A percentile compares a stretch with the other conserved stretches of the same genome.
Evolutionary conservation across 2,329 filamentous ascomycete species (phyloP).

Genomic region (Hymenoscyphus repandus): DNA sequence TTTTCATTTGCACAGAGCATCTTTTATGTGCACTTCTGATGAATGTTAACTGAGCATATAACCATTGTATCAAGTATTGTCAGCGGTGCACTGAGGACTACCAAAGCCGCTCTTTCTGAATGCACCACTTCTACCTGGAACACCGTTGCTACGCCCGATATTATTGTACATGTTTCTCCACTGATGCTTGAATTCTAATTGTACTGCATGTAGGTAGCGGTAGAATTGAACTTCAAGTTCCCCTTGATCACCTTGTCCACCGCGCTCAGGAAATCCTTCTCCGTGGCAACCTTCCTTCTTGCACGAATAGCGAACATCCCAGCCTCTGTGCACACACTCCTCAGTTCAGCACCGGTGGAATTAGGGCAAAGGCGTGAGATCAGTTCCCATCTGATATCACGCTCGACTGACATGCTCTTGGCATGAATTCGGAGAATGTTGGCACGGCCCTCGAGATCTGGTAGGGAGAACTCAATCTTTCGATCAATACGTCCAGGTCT

Average conservation of each 20-base stretch:
- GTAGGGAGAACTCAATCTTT: conserved; percentile 98
- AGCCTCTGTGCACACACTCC: conserved; percentile 95
- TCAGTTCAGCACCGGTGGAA: conserved; percentile 89
- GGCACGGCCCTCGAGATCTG: conserved; percentile 92
- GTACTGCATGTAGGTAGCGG: conserved; percentile 97
- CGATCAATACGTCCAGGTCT: conserved; percentile 94
- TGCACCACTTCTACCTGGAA: conserved; percentile 27
- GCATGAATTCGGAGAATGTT: conserved; percentile 98
- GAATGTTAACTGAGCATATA: no score
- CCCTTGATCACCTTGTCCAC: conserved; percentile 99
- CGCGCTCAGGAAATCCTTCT: conserved; percentile 97
- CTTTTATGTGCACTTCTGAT: no score
- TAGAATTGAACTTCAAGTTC: conserved; percentile 99
- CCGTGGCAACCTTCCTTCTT: conserved; percentile 91
- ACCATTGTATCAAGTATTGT: no score
- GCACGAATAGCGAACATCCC: conserved; percentile 98
- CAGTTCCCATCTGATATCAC: conserved; percentile 97
- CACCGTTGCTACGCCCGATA: conserved; percentile 31
- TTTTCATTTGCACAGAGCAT: no score
- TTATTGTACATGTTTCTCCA: conserved; percentile 24
- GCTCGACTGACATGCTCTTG: conserved; percentile 99
- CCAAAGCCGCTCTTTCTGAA: conserved; percentile 6
- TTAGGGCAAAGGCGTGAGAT: conserved; percentile 97
- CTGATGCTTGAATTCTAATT: conserved; percentile 56
- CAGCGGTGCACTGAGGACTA: neutral